Evolutionary conservation across 345 rosid genomes (phyloP), one percentile per base, ranked within the genome.

Genomic region (Aquilaria malaccensis): DNA sequence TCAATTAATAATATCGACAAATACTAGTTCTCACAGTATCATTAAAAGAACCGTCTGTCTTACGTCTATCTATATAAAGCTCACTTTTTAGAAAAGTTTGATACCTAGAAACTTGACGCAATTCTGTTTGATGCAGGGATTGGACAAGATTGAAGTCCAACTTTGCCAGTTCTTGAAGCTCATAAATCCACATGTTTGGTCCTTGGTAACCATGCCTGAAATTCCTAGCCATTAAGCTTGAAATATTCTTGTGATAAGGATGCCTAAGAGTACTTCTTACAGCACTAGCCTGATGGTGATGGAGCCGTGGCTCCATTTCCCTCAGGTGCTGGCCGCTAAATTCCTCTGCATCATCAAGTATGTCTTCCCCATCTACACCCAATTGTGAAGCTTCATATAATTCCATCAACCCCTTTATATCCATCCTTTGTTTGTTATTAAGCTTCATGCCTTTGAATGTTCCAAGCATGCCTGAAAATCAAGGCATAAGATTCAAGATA

Each of bases 371-470:
- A 48, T 53, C 73, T 12, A 66, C 55, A 56, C 81, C 55, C 9
- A 83, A 68, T 14, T 76, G 79, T 14, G 83, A 70, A 62, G 88
- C 91, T 71, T 83, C 84, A 37, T 65, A 77, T 60, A 80, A 67
- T 29, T 59, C 71, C 65, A 69, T 70, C 50, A 83, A 15, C 22
- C 77, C 80, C 67, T 59, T 48, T 7, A 74, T 50, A 60, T 74
- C 78, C 41, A 57, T 58, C 11, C 41, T 30, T 45, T 45, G 32
- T 9, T 52, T 45, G 10, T 30, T 9, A 6, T 56, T 10, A 10
- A 75, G 73, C 13, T 70, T 56, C 41, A 59, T 50, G 54, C 74
- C 54, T 57, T 46, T 69, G 50, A 79, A 68, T 15, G 37, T 60
- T 33, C 51, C n/a, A 12, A 81, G 72, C 33, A 65, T 49, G 55